These are phyloP conservation scores for Diaporthe capsici DNA, from an alignment of 2,329 filamentous ascomycete genomes.

Conservation along the genomic window DNA sequence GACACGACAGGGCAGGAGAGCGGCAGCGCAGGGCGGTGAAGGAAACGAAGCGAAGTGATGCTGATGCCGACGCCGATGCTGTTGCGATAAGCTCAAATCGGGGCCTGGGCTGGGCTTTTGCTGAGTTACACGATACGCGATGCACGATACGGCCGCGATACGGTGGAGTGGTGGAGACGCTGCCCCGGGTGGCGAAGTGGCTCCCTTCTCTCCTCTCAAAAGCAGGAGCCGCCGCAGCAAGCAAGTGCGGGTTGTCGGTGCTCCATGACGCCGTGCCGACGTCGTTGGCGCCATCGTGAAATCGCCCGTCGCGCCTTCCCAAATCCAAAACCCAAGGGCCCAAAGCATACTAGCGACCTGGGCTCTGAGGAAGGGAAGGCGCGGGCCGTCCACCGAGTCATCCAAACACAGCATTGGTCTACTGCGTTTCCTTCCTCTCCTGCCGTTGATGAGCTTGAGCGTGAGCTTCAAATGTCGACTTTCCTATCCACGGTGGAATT, in stretches of 20 bases:
- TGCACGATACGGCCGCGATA: neutral
- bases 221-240: neutral
- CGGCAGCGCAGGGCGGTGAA: conserved; percentile 18
- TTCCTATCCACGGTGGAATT: neutral
- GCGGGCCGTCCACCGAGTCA: neutral
- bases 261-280: conserved; percentile 23
- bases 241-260: conserved; percentile 19
- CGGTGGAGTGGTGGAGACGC: neutral
- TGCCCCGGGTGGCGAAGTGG: conserved; percentile 2
- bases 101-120: conserved; percentile 12
- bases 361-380: neutral
- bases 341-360: neutral
- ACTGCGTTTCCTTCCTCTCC: neutral
- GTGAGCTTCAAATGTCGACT: neutral
- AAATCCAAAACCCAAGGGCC: neutral
- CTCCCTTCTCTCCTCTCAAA: neutral
- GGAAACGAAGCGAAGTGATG: neutral
- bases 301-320: conserved; percentile 8
- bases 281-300: conserved; percentile 26
- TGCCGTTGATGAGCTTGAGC: neutral
- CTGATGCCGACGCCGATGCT: conserved; percentile 4
- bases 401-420: neutral
- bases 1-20: neutral
- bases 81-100: conserved; percentile 26
- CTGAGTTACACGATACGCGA: conserved; percentile 9